Evolutionary conservation across 176 grass and related monocot species (phyloP).

Genomic region (Thinopyrum elongatum): DNA sequence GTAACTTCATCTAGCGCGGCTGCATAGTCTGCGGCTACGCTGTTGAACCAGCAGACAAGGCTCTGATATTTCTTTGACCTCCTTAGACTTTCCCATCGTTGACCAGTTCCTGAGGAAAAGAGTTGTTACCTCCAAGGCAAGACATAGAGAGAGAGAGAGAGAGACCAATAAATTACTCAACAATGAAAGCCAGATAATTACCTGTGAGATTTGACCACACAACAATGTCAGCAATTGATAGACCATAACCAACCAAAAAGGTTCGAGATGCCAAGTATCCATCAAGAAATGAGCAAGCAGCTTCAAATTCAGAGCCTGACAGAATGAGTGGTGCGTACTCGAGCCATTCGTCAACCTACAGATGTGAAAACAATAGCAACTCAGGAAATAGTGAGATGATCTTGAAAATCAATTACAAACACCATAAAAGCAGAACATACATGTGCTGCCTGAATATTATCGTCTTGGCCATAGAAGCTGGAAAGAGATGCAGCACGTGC

Average conservation of each 20-base stretch:
- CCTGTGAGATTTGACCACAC: conserved; percentile 85
- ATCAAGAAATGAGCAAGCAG: conserved; percentile 65
- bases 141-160: not conserved
- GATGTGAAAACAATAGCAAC: conserved; percentile 13
- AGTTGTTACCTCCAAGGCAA: conserved; percentile 13
- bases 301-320: conserved; percentile 77
- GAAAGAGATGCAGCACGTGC: conserved; percentile 49
- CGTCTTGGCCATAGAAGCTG: conserved; percentile 62
- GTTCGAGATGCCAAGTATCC: conserved; percentile 50
- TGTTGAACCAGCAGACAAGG: conserved; percentile 77
- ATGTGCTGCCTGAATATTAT: conserved; percentile 57
- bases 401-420: not conserved
- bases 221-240: conserved; percentile 74
- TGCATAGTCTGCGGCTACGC: conserved; percentile 49
- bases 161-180: not conserved
- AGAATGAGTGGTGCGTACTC: conserved; percentile 61
- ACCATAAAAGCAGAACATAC: conserved; percentile 39
- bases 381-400: not conserved
- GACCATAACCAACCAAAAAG: conserved; percentile 74
- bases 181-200: conserved; percentile 35
- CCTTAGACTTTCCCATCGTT: conserved; percentile 94
- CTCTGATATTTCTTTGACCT: conserved; percentile 86
- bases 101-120: conserved; percentile 59
- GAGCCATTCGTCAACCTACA: conserved; percentile 89
- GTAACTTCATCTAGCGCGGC: conserved; percentile 57